Evolutionary conservation across 495 filamentous ascomycete species (phyloP).

Genomic region (Podospora pseudoanserina): DNA sequence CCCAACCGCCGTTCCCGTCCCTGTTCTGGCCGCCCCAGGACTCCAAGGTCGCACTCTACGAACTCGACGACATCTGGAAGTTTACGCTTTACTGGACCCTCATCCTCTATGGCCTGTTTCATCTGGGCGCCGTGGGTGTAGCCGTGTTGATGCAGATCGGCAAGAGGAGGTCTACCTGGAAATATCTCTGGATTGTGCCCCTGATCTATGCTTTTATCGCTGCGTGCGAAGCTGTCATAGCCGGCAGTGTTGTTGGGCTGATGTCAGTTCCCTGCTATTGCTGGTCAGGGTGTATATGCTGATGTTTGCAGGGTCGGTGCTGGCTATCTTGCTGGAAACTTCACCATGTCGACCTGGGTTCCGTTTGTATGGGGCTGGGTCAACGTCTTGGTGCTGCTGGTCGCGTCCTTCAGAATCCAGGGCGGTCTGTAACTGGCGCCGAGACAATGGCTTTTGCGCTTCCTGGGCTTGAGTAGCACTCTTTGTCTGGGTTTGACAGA

Average conservation of each 20-base stretch:
- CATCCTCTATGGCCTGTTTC: conserved; percentile 61
- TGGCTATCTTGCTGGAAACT: conserved; percentile 82
- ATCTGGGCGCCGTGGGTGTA: conserved; percentile 67
- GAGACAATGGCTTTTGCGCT: not conserved
- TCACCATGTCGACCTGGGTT: conserved; percentile 95
- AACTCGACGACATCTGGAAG: conserved; percentile 78
- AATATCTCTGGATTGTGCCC: conserved; percentile 72
- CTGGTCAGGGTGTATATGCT: conserved; percentile 17
- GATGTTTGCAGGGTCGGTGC: conserved; percentile 65
- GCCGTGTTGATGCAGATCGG: conserved; percentile 67
- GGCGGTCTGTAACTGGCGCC: conserved; percentile 61
- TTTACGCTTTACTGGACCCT: conserved; percentile 91
- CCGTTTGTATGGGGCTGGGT: conserved; percentile 92
- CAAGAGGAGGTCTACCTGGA: conserved; percentile 58
- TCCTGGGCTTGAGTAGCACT: not conserved
- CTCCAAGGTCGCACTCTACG: conserved; percentile 66
- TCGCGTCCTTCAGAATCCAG: conserved; percentile 92
- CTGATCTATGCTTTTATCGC: conserved; percentile 70
- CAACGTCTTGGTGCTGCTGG: conserved; percentile 81
- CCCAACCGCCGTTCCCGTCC: conserved; percentile 75
- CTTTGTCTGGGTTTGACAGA: not conserved
- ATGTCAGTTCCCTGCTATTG: conserved; percentile 58
- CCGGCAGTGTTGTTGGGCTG: conserved; percentile 83
- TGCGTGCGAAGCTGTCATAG: conserved; percentile 75
- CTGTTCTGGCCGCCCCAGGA: conserved; percentile 68